A percentile compares a stretch with the other conserved stretches of the same genome.
phyloP scores from a whole-genome alignment of 495 filamentous ascomycete species.

The Penicillium psychrofluorescens region DNA sequence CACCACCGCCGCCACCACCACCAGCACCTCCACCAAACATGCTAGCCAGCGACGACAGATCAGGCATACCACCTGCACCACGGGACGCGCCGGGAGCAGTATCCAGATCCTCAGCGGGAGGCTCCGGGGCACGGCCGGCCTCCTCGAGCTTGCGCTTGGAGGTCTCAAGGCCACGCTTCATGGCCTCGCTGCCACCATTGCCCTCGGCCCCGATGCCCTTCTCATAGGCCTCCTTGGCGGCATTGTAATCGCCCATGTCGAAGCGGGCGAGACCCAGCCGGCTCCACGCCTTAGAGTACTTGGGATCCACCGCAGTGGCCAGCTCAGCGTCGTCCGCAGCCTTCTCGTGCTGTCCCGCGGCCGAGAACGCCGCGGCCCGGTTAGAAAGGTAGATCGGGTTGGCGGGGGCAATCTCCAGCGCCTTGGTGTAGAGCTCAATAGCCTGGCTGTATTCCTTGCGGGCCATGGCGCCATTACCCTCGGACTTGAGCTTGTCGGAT shows the following conservation, averaged over 20 bases:
- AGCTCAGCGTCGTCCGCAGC: slow-evolving; percentile 83
- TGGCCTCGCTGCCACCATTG: slow-evolving; percentile 69
- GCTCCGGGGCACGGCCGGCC: slow-evolving; percentile 39
- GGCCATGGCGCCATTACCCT: slow-evolving; percentile 90
- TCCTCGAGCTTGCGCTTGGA: slow-evolving; percentile 78
- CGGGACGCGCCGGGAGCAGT: slow-evolving; percentile 37
- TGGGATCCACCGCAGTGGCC: slow-evolving; percentile 76
- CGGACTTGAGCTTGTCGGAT: slow-evolving; percentile 81
- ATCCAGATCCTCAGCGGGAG: slow-evolving; percentile 44
- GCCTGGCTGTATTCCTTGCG: slow-evolving; percentile 78
- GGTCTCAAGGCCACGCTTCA: slow-evolving; percentile 94
- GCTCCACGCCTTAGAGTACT: slow-evolving; percentile 95
- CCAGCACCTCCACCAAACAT: slow-evolving; percentile 60
- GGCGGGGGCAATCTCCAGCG: slow-evolving; percentile 66
- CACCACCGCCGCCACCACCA: slow-evolving; percentile 53
- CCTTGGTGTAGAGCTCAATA: slow-evolving; percentile 79
- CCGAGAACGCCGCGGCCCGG: slow-evolving; percentile 86
- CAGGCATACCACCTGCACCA: slow-evolving; percentile 68
- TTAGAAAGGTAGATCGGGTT: slow-evolving; percentile 98
- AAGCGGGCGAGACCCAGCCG: slow-evolving; percentile 84
- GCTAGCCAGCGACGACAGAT: slow-evolving; percentile 61
- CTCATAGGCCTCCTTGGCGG: slow-evolving; percentile 88
- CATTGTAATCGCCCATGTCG: slow-evolving; percentile 81
- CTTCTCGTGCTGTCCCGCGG: slow-evolving; percentile 68
- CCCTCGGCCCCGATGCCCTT: slow-evolving; percentile 92